A percentile compares a stretch with the other conserved stretches of the same genome.
Conservation (phyloP, 495 filamentous ascomycete species). For the Aspergillus sclerotioniger region DNA sequence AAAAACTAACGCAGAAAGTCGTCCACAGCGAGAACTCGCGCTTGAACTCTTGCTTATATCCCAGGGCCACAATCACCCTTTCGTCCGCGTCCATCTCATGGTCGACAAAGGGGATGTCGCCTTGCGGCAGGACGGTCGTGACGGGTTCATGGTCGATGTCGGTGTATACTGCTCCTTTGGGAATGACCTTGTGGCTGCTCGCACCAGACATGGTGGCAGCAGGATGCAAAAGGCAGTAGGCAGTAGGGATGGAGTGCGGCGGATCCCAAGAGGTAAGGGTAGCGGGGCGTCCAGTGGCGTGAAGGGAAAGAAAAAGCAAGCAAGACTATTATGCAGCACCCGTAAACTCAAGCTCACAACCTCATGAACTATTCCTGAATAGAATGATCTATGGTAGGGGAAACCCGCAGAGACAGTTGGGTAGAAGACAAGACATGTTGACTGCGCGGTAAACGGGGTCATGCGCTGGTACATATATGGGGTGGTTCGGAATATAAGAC, state of each 20-base stretch:
- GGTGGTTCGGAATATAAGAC: background rate
- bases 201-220: conserved; percentile 9
- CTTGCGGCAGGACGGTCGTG: conserved; percentile 64
- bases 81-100: conserved; percentile 60
- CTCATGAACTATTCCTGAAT: background rate
- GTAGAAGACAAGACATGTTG: background rate
- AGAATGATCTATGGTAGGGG: background rate
- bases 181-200: conserved; percentile 16
- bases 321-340: background rate
- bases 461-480: background rate
- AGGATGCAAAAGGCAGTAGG: background rate
- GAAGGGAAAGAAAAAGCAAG: background rate
- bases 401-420: background rate
- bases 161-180: conserved; percentile 20
- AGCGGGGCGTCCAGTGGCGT: background rate
- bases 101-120: conserved; percentile 58
- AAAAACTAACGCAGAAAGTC: conserved; percentile 76
- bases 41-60: conserved; percentile 81
- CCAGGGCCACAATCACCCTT: conserved; percentile 65
- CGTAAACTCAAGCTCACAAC: background rate
- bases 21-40: conserved; percentile 82
- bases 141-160: conserved; percentile 55
- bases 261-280: background rate
- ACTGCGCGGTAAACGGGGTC: background rate
- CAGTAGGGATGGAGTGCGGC: background rate